Percentiles rank a stretch among this genome's conserved stretches.
phyloP scores from a whole-genome alignment of 177 flowering plant species.

The Vitis hybrid region DNA sequence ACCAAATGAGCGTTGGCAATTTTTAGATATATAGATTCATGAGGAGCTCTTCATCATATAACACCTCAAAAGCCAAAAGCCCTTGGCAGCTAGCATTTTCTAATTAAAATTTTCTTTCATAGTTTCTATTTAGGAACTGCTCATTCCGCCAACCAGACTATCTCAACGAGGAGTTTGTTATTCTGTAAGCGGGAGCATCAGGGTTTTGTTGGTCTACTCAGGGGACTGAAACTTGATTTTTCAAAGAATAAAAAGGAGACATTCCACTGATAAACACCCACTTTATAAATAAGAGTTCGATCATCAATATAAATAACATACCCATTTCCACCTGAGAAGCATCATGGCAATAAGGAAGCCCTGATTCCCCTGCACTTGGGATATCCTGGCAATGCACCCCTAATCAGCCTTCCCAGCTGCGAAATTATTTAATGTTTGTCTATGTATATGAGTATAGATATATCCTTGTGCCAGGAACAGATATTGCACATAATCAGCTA shows the following conservation, averaged over 20 bases:
- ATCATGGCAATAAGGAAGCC: slow-evolving; percentile 34
- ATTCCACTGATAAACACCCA: not conserved
- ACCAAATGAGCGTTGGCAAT: no score
- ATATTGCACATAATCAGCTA: slow-evolving; percentile 8
- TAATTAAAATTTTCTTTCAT: no score
- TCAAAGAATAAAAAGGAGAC: not conserved
- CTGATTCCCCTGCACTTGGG: slow-evolving; percentile 1
- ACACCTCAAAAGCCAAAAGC: no score
- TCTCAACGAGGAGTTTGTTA: no score
- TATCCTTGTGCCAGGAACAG: slow-evolving; percentile 6
- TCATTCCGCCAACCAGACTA: no score
- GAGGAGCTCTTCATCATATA: no score
- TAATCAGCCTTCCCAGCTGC: slow-evolving; percentile 42
- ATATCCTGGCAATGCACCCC: slow-evolving; percentile 13
- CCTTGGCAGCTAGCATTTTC: no score
- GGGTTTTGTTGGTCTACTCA: no score
- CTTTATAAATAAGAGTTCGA: slow-evolving; percentile 5
- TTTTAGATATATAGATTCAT: no score
- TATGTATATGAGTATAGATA: not conserved
- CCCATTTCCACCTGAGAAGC: slow-evolving; percentile 30
- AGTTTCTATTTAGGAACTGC: no score
- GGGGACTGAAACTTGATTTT: no score
- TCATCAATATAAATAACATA: slow-evolving; percentile 11
- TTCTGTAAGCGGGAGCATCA: no score
- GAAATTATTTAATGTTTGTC: slow-evolving; percentile 21